Conservation (phyloP, 345 rosid genomes). For the Raphanus raphanistrum region DNA sequence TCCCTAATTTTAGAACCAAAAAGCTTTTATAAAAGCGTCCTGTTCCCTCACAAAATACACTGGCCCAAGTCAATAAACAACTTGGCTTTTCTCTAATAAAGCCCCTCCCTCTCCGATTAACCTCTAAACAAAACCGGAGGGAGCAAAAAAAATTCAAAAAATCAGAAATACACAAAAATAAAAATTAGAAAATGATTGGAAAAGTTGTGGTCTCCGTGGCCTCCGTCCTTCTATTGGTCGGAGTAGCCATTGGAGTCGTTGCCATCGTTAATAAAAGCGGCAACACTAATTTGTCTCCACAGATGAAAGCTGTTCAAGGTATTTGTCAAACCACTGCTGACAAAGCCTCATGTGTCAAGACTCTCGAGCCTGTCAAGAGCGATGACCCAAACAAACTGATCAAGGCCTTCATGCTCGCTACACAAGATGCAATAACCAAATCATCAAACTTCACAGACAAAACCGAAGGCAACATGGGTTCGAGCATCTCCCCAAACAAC, state of each 20-base stretch:
- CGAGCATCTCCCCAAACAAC: constrained; percentile 39
- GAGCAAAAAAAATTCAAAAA: constrained; percentile 16
- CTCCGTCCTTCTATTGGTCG: constrained; percentile 53
- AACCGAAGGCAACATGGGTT: constrained; percentile 37
- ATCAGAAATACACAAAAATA: constrained; percentile 6
- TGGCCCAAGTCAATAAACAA: constrained; percentile 39
- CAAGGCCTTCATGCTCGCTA: constrained; percentile 44
- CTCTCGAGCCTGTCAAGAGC: constrained; percentile 45
- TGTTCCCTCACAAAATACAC: constrained; percentile 7
- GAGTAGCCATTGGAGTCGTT: constrained; percentile 48
- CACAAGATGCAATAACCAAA: constrained; percentile 36
- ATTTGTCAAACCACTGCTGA: constrained; percentile 50
- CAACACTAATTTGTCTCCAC: constrained; percentile 21
- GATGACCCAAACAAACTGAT: constrained; percentile 57
- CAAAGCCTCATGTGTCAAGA: constrained; percentile 59
- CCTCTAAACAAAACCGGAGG: constrained; percentile 37
- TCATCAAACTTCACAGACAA: constrained; percentile 45
- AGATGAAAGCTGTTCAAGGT: constrained; percentile 45
- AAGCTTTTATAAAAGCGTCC: constrained; percentile 22
- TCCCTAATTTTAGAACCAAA: constrained; percentile 32
- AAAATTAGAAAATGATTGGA: constrained; percentile 25
- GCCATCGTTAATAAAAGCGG: constrained; percentile 29
- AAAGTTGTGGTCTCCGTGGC: constrained; percentile 49
- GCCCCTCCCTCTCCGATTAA: constrained; percentile 41
- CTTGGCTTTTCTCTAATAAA: constrained; percentile 42